Evolutionary conservation across 371 early-diverging fungal species (phyloP).

Genomic region (Mucor velutinosus): DNA sequence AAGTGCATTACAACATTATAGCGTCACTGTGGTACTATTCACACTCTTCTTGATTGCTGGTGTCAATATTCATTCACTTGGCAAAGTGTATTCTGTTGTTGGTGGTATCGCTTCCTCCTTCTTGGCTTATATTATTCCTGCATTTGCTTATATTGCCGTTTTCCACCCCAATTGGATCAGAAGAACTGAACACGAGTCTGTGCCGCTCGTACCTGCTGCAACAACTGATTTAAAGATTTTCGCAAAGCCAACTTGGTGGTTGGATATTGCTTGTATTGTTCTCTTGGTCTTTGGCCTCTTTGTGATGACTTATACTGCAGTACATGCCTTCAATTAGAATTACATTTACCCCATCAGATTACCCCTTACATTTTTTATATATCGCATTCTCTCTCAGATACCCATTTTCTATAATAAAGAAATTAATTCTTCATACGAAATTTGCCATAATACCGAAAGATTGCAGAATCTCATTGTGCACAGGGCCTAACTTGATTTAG

Average conservation of each 20-base stretch:
- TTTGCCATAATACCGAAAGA: background rate
- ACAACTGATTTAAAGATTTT: background rate
- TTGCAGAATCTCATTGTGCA: background rate
- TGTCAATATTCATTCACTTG: constrained; percentile 48
- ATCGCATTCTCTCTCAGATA: background rate
- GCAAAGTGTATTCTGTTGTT: constrained; percentile 56
- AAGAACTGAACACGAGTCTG: background rate
- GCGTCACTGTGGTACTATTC: constrained; percentile 49
- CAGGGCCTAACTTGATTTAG: background rate
- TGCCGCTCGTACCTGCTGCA: background rate
- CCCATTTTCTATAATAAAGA: background rate
- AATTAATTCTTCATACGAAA: background rate
- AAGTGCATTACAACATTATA: constrained; percentile 46
- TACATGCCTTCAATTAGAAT: constrained; percentile 11
- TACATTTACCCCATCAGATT: background rate
- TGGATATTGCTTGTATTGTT: constrained; percentile 26
- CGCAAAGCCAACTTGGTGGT: constrained; percentile 22
- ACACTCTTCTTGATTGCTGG: constrained; percentile 46
- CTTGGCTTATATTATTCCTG: constrained; percentile 62
- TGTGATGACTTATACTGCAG: constrained; percentile 26
- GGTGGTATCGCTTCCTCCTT: constrained; percentile 61
- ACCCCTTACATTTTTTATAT: background rate
- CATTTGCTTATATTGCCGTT: constrained; percentile 44
- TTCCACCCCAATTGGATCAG: constrained; percentile 27
- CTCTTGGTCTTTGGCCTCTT: constrained; percentile 26